A percentile compares a stretch with the other conserved stretches of the same genome.
Evolutionary conservation across 73 alveolate species (phyloP).

Genomic region (Paramecium biaurelia): DNA sequence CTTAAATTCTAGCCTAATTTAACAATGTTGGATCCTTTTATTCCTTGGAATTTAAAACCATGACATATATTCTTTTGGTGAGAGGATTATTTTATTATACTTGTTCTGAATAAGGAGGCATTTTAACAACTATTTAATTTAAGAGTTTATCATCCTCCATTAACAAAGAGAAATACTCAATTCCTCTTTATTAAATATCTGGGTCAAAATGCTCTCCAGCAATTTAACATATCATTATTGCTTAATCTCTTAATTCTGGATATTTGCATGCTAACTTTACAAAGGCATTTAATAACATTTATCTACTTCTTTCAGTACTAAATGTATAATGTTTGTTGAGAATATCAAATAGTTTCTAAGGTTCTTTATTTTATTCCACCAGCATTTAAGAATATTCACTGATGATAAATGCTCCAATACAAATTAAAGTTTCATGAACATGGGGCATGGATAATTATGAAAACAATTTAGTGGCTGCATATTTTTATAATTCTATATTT

Average conservation of each 20-base stretch:
- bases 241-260: slow-evolving; percentile 76
- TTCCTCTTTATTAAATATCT: slow-evolving; percentile 96
- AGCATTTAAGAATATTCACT: slow-evolving; percentile 92
- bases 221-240: slow-evolving; percentile 85
- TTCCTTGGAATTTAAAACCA: slow-evolving; percentile 26
- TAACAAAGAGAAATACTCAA: slow-evolving; percentile 87
- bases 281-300: slow-evolving; percentile 87
- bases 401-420: slow-evolving; percentile 88
- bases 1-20: slow-evolving; percentile 42
- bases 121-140: slow-evolving; percentile 78
- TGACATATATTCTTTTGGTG: slow-evolving; percentile 66
- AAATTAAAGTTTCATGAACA: slow-evolving; percentile 93
- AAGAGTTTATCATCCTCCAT: slow-evolving; percentile 77
- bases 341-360: slow-evolving; percentile 76
- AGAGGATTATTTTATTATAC: slow-evolving; percentile 71
- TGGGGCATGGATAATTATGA: slow-evolving; percentile 79
- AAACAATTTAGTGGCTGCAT: slow-evolving; percentile 90
- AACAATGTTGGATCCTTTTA: slow-evolving; percentile 55
- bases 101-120: slow-evolving; percentile 90
- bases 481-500: slow-evolving; percentile 82
- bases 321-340: slow-evolving; percentile 80
- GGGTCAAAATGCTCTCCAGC: slow-evolving; percentile 95
- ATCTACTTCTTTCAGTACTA: slow-evolving; percentile 82
- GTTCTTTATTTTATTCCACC: slow-evolving; percentile 71
- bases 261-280: slow-evolving; percentile 83